Percentiles rank a stretch among this genome's conserved stretches.
Conservation (phyloP, 2,329 filamentous ascomycete species). For the Pseudocercospora cruenta region DNA sequence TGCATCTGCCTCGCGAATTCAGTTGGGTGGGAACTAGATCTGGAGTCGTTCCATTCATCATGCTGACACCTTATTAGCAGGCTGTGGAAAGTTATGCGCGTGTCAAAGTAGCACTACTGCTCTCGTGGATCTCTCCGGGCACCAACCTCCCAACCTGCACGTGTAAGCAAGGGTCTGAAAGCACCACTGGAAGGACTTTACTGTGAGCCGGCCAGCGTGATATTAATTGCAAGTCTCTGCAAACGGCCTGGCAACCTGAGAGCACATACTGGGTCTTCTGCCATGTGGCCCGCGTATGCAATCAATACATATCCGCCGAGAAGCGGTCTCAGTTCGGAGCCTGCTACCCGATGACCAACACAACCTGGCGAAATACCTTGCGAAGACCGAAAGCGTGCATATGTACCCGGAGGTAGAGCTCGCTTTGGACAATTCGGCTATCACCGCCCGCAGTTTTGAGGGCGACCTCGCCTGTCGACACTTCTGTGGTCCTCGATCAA, state of each 20-base stretch:
- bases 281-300: background rate
- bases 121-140: background rate
- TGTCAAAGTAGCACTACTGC: background rate
- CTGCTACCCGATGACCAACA: background rate
- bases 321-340: background rate
- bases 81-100: background rate
- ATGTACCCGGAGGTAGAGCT: background rate
- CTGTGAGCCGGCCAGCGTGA: background rate
- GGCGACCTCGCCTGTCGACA: background rate
- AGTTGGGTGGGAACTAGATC: background rate
- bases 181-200: background rate
- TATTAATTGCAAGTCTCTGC: background rate
- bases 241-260: background rate
- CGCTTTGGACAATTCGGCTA: background rate
- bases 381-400: background rate
- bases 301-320: background rate
- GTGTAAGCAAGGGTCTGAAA: background rate
- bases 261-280: background rate
- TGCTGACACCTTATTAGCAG: background rate
- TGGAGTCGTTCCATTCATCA: background rate
- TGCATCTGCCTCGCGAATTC: background rate
- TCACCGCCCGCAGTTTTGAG: background rate
- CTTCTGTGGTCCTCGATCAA: background rate
- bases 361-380: background rate
- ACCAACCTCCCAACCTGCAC: background rate